phyloP scores from a whole-genome alignment of 2,329 filamentous ascomycete genomes.

The Aspergillus persii region DNA sequence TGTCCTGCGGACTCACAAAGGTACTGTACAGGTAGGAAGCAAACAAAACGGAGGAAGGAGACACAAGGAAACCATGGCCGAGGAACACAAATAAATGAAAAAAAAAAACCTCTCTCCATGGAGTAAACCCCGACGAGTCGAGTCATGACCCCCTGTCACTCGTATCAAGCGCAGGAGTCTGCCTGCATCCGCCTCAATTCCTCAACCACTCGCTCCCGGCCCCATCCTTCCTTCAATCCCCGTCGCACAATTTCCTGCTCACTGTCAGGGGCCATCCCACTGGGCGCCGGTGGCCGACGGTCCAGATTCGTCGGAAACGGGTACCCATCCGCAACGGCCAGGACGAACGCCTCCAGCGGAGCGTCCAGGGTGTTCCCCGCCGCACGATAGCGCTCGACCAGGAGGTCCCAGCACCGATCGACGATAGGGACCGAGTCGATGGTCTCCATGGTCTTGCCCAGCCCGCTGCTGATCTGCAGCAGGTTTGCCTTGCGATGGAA shows the following conservation, averaged over 20 bases:
- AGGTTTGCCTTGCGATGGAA: constrained; percentile 60
- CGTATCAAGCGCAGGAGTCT: constrained; percentile 28
- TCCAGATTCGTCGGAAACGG: constrained; percentile 64
- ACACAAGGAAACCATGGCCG: not conserved
- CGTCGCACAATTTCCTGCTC: constrained; percentile 54
- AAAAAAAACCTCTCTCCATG: too few species aligned
- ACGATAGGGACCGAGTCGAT: constrained; percentile 56
- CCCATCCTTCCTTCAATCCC: constrained; percentile 45
- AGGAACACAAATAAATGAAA: not conserved
- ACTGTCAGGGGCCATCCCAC: constrained; percentile 60
- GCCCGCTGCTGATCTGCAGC: constrained; percentile 60
- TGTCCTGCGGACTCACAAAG: not conserved
- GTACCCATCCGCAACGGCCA: constrained; percentile 57
- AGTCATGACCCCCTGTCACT: not conserved
- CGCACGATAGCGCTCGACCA: constrained; percentile 51
- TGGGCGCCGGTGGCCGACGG: constrained; percentile 53
- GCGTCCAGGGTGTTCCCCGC: constrained; percentile 29
- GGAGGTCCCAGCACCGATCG: constrained; percentile 51
- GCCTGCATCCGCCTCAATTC: constrained; percentile 40
- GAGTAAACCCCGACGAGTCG: not conserved
- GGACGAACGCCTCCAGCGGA: constrained; percentile 48
- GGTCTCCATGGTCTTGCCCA: constrained; percentile 64
- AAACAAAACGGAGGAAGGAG: not conserved
- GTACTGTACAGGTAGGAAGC: not conserved
- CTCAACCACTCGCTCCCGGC: constrained; percentile 39